Conservation (phyloP, 2,329 filamentous ascomycete genomes). For the Geosmithia morbida region DNA sequence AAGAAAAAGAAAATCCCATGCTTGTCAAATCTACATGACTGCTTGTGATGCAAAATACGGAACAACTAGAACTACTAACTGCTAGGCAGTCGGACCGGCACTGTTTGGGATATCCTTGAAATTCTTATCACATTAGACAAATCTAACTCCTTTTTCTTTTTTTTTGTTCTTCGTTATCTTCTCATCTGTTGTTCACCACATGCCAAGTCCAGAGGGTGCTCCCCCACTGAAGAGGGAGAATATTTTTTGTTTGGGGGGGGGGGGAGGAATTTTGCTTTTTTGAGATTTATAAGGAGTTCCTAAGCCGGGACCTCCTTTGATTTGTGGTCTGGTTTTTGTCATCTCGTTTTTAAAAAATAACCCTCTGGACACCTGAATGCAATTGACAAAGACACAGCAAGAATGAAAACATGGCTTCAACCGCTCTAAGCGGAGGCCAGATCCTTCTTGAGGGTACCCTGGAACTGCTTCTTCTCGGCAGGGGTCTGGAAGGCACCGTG, state of each 20-base stretch:
- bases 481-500: conserved; percentile 99
- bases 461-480: conserved; percentile 93
- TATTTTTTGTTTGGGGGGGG: background rate
- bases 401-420: conserved; percentile 15
- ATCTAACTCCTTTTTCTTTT: background rate
- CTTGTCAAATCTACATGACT: no score
- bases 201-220: background rate
- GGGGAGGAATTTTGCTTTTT: conserved; percentile 1
- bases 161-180: background rate
- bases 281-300: conserved; percentile 8
- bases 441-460: conserved; percentile 99
- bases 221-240: background rate
- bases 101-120: conserved; percentile 2
- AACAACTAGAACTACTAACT: no score
- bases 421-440: conserved; percentile 31
- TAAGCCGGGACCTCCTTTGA: background rate
- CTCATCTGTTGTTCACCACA: background rate
- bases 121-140: background rate
- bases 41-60: no score
- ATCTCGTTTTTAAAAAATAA: conserved; percentile 10
- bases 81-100: background rate
- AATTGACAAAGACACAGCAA: conserved; percentile 29
- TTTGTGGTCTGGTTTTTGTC: background rate
- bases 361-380: conserved; percentile 38
- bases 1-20: no score